phyloP scores from a whole-genome alignment of 805 yeast species.

The Cyberlindnera suaveolens region DNA sequence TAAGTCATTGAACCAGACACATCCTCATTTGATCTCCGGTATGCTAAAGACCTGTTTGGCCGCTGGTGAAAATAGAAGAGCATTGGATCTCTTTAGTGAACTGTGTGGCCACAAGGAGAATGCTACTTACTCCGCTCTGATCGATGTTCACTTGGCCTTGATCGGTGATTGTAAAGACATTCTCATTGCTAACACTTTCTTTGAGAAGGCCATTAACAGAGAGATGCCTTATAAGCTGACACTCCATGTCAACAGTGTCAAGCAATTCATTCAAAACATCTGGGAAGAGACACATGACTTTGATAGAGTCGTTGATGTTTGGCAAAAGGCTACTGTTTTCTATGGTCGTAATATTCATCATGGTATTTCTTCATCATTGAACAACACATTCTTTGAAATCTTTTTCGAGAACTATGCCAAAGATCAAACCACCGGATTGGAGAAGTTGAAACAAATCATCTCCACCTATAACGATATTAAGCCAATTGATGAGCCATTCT shows the following conservation, averaged over 20 bases:
- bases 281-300: constrained; percentile 52
- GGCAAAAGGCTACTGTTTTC: constrained; percentile 55
- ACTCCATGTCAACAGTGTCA: constrained; percentile 68
- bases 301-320: constrained; percentile 51
- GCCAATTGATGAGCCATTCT: constrained; percentile 71
- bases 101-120: constrained; percentile 45
- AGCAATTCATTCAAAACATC: constrained; percentile 55
- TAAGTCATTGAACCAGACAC: constrained; percentile 24
- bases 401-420: constrained; percentile 54
- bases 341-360: constrained; percentile 55
- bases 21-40: constrained; percentile 52
- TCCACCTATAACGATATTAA: constrained; percentile 48
- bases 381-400: constrained; percentile 59
- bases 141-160: constrained; percentile 71
- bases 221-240: constrained; percentile 69
- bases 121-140: constrained; percentile 43
- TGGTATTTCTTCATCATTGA: constrained; percentile 66
- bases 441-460: constrained; percentile 50
- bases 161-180: constrained; percentile 74
- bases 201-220: constrained; percentile 61
- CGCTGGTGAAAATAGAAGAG: constrained; percentile 59
- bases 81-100: constrained; percentile 56
- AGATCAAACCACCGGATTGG: constrained; percentile 47
- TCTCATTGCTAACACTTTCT: constrained; percentile 64
- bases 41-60: constrained; percentile 69